These are phyloP conservation scores for Grosmannia huntii DNA, from an alignment of 2,329 filamentous ascomycete genomes.

Conservation along the genomic window DNA sequence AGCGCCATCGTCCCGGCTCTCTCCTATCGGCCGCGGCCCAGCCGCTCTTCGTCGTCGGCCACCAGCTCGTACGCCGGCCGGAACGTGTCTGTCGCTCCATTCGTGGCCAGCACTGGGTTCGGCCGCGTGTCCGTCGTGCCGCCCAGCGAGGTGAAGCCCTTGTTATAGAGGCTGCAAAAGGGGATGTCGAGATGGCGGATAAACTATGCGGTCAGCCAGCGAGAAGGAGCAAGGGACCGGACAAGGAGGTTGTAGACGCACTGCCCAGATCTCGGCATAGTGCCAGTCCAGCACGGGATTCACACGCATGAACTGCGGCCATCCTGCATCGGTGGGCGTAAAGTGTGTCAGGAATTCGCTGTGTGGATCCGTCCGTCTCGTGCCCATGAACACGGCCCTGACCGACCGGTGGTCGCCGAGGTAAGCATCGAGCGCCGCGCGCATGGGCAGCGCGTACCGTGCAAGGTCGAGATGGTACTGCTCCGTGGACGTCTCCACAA, in stretches of 20 bases:
- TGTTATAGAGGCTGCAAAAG: conserved; percentile 81
- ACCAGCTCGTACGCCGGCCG: conserved; percentile 64
- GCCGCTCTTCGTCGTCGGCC: conserved; percentile 63
- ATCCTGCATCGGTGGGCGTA: conserved; percentile 74
- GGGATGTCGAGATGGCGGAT: conserved; percentile 65
- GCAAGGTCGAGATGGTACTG: conserved; percentile 65
- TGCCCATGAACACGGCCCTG: conserved; percentile 75
- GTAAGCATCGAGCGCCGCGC: conserved; percentile 66
- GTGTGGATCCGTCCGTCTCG: conserved; percentile 83
- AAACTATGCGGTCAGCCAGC: conserved; percentile 38
- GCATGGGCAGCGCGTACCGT: conserved; percentile 69
- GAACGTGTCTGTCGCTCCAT: conserved; percentile 30
- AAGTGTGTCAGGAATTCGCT: conserved; percentile 69
- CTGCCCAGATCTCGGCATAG: conserved; percentile 87
- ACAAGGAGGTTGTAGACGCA: conserved; percentile 29
- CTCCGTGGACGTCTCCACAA: conserved; percentile 54
- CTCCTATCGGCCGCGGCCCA: conserved; percentile 51
- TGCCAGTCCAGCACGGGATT: conserved; percentile 98
- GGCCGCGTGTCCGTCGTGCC: conserved; percentile 80
- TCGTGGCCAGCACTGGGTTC: conserved; percentile 58
- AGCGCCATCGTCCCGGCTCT: neutral
- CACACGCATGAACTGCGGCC: conserved; percentile 85
- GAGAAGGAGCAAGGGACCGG: neutral
- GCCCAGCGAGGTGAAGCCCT: conserved; percentile 56
- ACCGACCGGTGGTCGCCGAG: conserved; percentile 51